A percentile compares a stretch with the other conserved stretches of the same genome.
Conservation (phyloP, 306 rosid species). For the Astragalus membranaceus region DNA sequence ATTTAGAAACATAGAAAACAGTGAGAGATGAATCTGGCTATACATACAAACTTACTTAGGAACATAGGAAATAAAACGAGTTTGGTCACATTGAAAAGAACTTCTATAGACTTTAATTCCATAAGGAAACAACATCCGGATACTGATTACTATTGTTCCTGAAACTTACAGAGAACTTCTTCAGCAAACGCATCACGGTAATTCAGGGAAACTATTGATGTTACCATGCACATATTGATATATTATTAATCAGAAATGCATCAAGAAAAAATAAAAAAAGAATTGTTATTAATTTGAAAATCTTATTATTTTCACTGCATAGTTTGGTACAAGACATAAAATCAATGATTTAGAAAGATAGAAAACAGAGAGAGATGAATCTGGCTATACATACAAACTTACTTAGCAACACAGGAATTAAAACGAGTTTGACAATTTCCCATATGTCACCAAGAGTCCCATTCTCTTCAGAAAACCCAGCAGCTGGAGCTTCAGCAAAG, state of each 20-base stretch:
- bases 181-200: not conserved
- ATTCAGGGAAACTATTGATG: not conserved
- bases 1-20: not conserved
- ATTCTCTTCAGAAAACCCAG: constrained; percentile 79
- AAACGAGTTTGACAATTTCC: constrained; percentile 23
- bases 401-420: not conserved
- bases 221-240: not conserved
- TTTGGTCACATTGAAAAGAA: not conserved
- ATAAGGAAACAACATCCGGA: not conserved
- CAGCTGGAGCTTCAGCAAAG: constrained; percentile 75
- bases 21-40: not conserved
- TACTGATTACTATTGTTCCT: not conserved
- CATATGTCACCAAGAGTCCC: constrained; percentile 90
- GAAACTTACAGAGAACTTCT: not conserved
- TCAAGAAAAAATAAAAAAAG: too few species aligned
- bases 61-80: not conserved
- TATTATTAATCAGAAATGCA: too few species aligned
- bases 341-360: not conserved
- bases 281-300: not conserved
- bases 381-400: not conserved
- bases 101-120: too few species aligned
- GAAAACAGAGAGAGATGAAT: not conserved
- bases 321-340: not conserved
- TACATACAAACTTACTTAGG: not conserved
- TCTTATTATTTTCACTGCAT: not conserved